These are phyloP conservation scores for Tetracladium setigerum DNA, from an alignment of 495 filamentous ascomycete genomes.

Conservation along the genomic window DNA sequence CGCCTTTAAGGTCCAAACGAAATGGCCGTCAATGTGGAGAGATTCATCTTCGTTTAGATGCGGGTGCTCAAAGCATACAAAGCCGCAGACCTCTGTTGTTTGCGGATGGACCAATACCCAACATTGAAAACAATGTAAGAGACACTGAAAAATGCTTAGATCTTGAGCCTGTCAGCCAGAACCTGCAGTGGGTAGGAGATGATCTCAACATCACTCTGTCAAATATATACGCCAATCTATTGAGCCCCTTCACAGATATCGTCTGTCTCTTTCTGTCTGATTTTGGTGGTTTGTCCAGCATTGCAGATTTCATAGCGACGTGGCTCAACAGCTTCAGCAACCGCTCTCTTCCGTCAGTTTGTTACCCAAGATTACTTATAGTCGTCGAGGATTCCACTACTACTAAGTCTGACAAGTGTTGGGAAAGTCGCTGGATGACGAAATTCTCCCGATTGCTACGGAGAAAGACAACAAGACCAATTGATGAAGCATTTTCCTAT, in stretches of 20 bases:
- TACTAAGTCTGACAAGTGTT: not conserved
- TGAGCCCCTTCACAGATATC: not conserved
- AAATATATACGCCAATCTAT: not conserved
- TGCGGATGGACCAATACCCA: not conserved
- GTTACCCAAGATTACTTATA: not conserved
- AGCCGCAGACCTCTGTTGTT: not conserved
- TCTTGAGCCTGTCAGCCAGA: not conserved
- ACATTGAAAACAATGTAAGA: not conserved
- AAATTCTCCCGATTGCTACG: slow-evolving; percentile 10
- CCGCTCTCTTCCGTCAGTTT: not conserved
- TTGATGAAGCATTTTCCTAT: slow-evolving; percentile 15
- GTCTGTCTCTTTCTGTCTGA: not conserved
- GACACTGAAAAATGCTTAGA: not conserved
- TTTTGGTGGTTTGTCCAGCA: not conserved
- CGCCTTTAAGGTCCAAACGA: not conserved
- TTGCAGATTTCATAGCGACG: not conserved
- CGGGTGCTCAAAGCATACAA: not conserved
- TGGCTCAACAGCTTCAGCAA: not conserved
- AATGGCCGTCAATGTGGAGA: not conserved
- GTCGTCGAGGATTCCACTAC: not conserved
- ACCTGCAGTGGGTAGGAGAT: not conserved
- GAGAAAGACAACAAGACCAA: slow-evolving; percentile 13
- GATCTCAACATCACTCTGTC: not conserved
- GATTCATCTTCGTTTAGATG: not conserved
- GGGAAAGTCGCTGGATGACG: not conserved